phyloP scores from a whole-genome alignment of 1,284 basidiomycete genomes.

The Fomes fomentarius region DNA sequence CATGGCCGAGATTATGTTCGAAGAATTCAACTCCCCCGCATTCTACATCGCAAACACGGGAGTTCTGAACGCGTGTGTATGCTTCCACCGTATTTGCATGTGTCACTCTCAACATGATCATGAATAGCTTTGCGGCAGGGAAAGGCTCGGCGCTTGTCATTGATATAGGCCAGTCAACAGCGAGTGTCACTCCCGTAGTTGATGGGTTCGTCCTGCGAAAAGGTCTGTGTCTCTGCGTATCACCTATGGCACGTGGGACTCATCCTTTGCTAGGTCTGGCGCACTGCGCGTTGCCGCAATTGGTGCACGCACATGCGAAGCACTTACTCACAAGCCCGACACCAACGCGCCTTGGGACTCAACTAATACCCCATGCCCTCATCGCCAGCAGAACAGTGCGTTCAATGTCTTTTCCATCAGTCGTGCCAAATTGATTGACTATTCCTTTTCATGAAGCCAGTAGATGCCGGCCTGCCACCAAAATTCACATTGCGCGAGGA shows the following conservation, averaged over 20 bases:
- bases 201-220: slow-evolving; percentile 98
- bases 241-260: neutral
- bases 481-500: slow-evolving; percentile 76
- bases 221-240: slow-evolving; percentile 50
- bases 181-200: slow-evolving; percentile 93
- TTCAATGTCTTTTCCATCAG: neutral
- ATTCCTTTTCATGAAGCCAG: slow-evolving; percentile 48
- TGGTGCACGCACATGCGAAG: slow-evolving; percentile 75
- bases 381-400: slow-evolving; percentile 77
- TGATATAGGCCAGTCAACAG: slow-evolving; percentile 88
- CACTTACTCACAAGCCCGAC: slow-evolving; percentile 59
- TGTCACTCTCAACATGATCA: neutral
- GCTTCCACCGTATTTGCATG: neutral
- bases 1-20: slow-evolving; percentile 97
- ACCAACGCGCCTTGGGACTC: slow-evolving; percentile 55
- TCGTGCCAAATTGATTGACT: neutral
- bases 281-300: slow-evolving; percentile 73
- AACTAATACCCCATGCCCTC: slow-evolving; percentile 84
- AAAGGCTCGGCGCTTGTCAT: slow-evolving; percentile 96
- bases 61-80: slow-evolving; percentile 89
- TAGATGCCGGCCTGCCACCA: slow-evolving; percentile 61
- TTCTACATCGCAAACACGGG: slow-evolving; percentile 97
- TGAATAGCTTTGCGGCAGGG: slow-evolving; percentile 86
- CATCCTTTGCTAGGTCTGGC: slow-evolving; percentile 54
- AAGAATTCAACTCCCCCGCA: slow-evolving; percentile 92